These are phyloP conservation scores for Paradendryphiella salina DNA, from an alignment of 2,329 filamentous ascomycete genomes.

Conservation along the genomic window DNA sequence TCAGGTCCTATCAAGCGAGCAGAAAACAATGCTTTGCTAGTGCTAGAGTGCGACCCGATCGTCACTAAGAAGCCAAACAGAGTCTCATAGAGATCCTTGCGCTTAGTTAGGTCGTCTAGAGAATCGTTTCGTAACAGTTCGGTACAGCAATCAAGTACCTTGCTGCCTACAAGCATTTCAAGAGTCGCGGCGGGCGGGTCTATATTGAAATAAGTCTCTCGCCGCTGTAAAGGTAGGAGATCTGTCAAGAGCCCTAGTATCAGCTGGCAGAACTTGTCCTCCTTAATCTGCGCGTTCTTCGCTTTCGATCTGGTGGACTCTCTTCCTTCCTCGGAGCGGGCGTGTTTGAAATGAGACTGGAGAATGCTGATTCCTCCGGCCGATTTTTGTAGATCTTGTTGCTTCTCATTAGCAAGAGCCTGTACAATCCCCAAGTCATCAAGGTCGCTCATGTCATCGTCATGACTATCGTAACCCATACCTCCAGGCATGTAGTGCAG, in stretches of 20 bases:
- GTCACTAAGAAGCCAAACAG: slow-evolving; percentile 49
- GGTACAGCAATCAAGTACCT: slow-evolving; percentile 44
- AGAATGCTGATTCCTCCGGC: background rate
- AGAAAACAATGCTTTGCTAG: slow-evolving; percentile 35
- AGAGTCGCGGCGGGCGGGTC: slow-evolving; percentile 35
- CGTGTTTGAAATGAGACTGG: background rate
- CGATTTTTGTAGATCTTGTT: background rate
- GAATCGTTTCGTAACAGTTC: slow-evolving; percentile 50
- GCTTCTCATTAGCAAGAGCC: background rate
- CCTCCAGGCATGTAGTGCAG: slow-evolving; percentile 12
- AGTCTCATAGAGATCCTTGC: slow-evolving; percentile 44
- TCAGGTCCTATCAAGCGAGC: slow-evolving; percentile 43
- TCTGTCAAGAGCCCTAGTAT: slow-evolving; percentile 25
- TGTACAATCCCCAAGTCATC: background rate
- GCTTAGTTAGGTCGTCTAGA: slow-evolving; percentile 43
- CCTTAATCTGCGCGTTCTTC: slow-evolving; percentile 11
- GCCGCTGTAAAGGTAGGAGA: slow-evolving; percentile 31
- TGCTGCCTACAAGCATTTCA: slow-evolving; percentile 44
- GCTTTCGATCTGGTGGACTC: slow-evolving; percentile 10
- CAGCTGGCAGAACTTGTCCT: slow-evolving; percentile 17
- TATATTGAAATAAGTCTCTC: slow-evolving; percentile 31
- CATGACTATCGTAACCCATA: slow-evolving; percentile 15
- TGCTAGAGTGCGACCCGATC: slow-evolving; percentile 39
- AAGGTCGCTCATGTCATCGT: background rate
- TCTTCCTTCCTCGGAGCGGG: background rate